Evolutionary conservation across 139 green algal genomes (phyloP).

Genomic region (Coelastrella sp.): DNA sequence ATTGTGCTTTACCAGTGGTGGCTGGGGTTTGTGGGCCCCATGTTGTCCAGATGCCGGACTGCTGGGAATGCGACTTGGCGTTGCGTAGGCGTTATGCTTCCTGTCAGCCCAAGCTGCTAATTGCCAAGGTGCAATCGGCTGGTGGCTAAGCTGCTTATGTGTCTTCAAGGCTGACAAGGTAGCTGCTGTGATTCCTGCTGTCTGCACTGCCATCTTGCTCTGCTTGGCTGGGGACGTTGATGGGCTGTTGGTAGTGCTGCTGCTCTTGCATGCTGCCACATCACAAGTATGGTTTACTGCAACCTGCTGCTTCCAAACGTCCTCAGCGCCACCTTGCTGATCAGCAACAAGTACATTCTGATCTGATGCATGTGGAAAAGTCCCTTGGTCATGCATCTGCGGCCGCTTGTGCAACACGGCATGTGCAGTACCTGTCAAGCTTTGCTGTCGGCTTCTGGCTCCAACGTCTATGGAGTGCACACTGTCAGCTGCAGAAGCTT

Average conservation of each 20-base stretch:
- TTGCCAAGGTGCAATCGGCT: too few species aligned
- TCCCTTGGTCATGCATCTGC: neutral
- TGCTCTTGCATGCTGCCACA: neutral
- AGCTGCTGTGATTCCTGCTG: too few species aligned
- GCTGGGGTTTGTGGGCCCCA: too few species aligned
- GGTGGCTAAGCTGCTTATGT: too few species aligned
- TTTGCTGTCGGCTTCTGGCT: neutral
- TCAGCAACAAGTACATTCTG: neutral
- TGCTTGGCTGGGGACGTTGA: neutral
- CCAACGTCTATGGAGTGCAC: neutral
- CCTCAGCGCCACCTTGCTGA: neutral
- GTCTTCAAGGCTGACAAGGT: too few species aligned
- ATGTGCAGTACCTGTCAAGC: neutral
- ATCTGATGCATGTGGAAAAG: neutral
- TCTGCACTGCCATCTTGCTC: neutral
- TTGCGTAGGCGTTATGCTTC: too few species aligned
- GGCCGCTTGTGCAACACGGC: too few species aligned
- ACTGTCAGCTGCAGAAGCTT: neutral
- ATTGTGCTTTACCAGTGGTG: too few species aligned
- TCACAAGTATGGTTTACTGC: neutral
- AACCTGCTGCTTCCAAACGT: neutral
- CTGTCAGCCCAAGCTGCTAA: too few species aligned
- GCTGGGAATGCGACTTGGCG: too few species aligned
- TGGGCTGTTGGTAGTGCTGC: neutral
- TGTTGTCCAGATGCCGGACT: too few species aligned